phyloP scores from a whole-genome alignment of 2,329 filamentous ascomycete genomes.

The Penicillium sp. region DNA sequence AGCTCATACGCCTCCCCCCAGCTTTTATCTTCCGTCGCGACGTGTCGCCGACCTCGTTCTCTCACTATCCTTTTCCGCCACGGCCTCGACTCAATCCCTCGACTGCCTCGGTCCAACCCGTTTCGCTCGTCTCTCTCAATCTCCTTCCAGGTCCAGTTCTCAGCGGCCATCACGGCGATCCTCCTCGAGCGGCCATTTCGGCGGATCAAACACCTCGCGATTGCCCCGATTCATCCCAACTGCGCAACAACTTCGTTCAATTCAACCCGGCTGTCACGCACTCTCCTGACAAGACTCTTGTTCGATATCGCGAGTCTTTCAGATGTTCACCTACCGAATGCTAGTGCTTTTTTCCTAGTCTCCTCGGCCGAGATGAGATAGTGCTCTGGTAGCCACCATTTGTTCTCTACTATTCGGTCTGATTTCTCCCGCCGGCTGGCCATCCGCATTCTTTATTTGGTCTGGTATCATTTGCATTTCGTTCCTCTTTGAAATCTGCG shows the following conservation, averaged over 20 bases:
- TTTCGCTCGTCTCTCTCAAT: too few relatives aligned
- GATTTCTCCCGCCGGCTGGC: conserved; percentile 27
- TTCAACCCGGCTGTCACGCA: too few relatives aligned
- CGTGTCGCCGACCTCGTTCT: conserved; percentile 13
- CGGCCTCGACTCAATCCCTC: background rate
- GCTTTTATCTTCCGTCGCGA: conserved; percentile 15
- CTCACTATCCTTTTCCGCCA: too few relatives aligned
- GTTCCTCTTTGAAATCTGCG: too few relatives aligned
- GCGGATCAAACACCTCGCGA: background rate
- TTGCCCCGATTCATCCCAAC: background rate
- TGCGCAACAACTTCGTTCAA: too few relatives aligned
- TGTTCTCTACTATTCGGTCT: conserved; percentile 19
- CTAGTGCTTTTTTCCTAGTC: background rate
- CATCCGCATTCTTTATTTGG: conserved; percentile 25
- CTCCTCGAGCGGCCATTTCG: too few relatives aligned
- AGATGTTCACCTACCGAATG: conserved; percentile 1
- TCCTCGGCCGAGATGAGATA: conserved; percentile 30
- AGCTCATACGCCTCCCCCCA: conserved; percentile 3
- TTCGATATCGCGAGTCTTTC: background rate
- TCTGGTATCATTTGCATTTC: conserved; percentile 31
- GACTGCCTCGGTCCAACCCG: background rate
- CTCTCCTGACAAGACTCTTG: background rate
- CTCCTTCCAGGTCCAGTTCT: too few relatives aligned
- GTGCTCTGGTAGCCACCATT: conserved; percentile 37
- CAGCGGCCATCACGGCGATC: too few relatives aligned